Conservation (phyloP, 306 rosid species). For the Dryas alaskensis region DNA sequence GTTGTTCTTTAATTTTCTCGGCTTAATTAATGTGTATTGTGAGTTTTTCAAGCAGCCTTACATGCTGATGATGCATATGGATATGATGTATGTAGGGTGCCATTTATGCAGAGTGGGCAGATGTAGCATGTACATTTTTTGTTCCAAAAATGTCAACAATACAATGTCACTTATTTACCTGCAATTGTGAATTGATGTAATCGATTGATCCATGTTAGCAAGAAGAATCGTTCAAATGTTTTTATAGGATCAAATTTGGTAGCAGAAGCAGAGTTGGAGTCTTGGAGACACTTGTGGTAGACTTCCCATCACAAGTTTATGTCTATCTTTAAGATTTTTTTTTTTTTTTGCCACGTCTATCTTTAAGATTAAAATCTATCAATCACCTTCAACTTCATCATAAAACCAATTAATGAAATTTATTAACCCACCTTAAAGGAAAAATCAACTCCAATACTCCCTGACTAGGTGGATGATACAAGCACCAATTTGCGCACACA, state of each 20-base stretch:
- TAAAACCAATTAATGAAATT: not conserved
- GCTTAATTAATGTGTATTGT: not conserved
- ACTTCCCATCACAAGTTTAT: too few species aligned
- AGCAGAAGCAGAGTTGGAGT: not conserved
- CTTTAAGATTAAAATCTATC: not conserved
- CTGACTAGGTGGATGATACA: too few species aligned
- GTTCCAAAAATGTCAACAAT: not conserved
- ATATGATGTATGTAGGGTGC: not conserved
- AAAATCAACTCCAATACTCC: too few species aligned
- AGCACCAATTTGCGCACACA: not conserved
- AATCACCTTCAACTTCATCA: not conserved
- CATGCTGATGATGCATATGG: slow-evolving; percentile 20
- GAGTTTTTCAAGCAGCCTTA: not conserved
- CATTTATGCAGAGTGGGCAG: not conserved
- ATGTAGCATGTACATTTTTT: not conserved
- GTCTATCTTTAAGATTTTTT: too few species aligned
- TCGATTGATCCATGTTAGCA: not conserved
- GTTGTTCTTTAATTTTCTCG: slow-evolving; percentile 1
- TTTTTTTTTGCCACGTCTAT: not conserved
- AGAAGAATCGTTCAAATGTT: not conserved
- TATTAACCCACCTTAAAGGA: too few species aligned
- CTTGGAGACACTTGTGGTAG: not conserved
- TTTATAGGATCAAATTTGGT: not conserved
- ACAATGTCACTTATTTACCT: not conserved
- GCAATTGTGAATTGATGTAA: not conserved